These are phyloP conservation scores for Synchytrium microbalum DNA, from an alignment of 371 early-diverging fungal species.

Conservation along the genomic window DNA sequence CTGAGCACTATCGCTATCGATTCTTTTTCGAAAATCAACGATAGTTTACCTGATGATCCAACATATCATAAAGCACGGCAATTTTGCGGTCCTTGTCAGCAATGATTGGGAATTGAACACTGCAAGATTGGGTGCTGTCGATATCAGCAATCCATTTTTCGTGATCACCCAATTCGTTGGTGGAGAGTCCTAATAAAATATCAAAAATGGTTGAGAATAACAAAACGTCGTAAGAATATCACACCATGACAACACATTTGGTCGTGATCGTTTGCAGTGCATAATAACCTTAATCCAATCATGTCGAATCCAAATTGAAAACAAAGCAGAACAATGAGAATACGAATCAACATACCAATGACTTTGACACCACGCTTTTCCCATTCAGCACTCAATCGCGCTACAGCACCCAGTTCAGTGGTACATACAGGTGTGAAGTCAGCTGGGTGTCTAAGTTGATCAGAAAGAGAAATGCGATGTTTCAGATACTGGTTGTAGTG, in stretches of 20 bases:
- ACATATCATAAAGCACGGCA: constrained; percentile 87
- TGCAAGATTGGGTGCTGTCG: constrained; percentile 50
- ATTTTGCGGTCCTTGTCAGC: constrained; percentile 75
- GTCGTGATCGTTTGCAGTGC: too few species aligned
- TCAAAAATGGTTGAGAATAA: too few species aligned
- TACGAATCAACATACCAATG: constrained; percentile 54
- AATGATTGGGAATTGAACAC: constrained; percentile 75
- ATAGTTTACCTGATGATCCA: constrained; percentile 48
- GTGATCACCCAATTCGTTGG: constrained; percentile 75
- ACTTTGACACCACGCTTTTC: constrained; percentile 74
- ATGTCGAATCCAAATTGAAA: too few species aligned
- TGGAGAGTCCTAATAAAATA: constrained; percentile 47
- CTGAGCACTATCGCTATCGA: too few species aligned
- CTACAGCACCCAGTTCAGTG: constrained; percentile 88
- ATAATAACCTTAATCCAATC: too few species aligned
- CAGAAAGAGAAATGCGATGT: too few species aligned
- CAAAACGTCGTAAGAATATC: too few species aligned
- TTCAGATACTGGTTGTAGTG: too few species aligned
- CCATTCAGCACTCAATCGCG: constrained; percentile 69
- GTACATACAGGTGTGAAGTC: constrained; percentile 56
- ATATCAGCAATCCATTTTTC: constrained; percentile 85
- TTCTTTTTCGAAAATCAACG: constrained; percentile 32
- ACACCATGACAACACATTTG: too few species aligned
- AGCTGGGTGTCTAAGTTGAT: too few species aligned
- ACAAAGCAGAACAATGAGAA: too few species aligned